phyloP scores from a whole-genome alignment of 2,329 filamentous ascomycete species.

The Macrophomina pseudophaseolina region DNA sequence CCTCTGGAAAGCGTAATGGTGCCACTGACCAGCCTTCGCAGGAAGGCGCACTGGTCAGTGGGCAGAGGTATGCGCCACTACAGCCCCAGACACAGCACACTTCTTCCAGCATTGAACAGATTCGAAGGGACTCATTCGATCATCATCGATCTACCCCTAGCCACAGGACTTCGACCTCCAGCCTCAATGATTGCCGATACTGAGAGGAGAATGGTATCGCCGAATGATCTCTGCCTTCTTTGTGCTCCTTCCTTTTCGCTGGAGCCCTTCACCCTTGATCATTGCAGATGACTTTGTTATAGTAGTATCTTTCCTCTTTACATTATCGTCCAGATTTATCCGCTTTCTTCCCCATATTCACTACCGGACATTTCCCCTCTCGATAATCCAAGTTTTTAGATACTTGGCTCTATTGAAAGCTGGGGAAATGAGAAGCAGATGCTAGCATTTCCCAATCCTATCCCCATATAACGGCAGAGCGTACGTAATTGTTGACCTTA shows the following conservation, averaged over 20 bases:
- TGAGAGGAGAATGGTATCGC: not conserved
- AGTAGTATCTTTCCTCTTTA: not conserved
- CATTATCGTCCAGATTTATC: not conserved
- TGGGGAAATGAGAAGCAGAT: not conserved
- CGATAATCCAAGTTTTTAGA: no score
- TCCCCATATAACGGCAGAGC: not conserved
- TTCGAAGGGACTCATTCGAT: conserved; percentile 31
- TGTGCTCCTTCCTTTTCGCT: no score
- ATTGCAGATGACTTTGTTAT: not conserved
- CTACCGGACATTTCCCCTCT: not conserved
- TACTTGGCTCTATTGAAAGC: not conserved
- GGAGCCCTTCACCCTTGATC: not conserved
- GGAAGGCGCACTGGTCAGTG: conserved; percentile 46
- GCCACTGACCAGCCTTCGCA: conserved; percentile 32
- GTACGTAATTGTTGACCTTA: not conserved
- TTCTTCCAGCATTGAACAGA: conserved; percentile 26
- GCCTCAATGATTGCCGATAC: not conserved
- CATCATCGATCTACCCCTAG: not conserved
- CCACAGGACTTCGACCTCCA: conserved; percentile 5
- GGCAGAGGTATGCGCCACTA: conserved; percentile 46
- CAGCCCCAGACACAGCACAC: conserved; percentile 13
- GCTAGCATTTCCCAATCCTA: not conserved
- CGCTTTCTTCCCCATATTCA: not conserved
- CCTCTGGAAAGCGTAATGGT: conserved; percentile 38
- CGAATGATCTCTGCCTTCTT: not conserved